phyloP scores from a whole-genome alignment of 805 yeast species.

The Komagataella phaffii region DNA sequence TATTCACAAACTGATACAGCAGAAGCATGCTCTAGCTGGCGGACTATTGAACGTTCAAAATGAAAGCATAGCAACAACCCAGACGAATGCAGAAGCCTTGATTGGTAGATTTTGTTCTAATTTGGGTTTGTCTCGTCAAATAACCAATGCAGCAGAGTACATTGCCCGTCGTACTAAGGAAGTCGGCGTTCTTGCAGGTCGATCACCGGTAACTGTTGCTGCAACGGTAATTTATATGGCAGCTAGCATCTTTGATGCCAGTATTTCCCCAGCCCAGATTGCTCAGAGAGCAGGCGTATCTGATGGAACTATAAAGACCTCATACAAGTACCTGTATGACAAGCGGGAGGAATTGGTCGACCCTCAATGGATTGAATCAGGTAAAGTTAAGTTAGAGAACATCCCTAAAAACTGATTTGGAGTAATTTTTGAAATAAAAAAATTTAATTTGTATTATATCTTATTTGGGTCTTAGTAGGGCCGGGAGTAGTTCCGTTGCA shows the following conservation, averaged over 20 bases:
- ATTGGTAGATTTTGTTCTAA: slow-evolving; percentile 95
- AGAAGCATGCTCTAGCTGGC: slow-evolving; percentile 34
- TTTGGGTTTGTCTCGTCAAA: slow-evolving; percentile 71
- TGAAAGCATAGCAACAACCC: slow-evolving; percentile 54
- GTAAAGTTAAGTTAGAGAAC: slow-evolving; percentile 42
- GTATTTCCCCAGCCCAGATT: slow-evolving; percentile 63
- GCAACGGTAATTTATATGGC: slow-evolving; percentile 96
- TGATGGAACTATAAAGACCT: slow-evolving; percentile 92
- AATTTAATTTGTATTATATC: neutral
- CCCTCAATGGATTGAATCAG: slow-evolving; percentile 60
- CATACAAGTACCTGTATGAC: slow-evolving; percentile 71
- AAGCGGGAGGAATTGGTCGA: slow-evolving; percentile 64
- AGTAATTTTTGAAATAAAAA: neutral
- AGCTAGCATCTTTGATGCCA: slow-evolving; percentile 72
- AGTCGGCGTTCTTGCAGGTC: slow-evolving; percentile 87
- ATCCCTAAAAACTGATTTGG: slow-evolving; percentile 2
- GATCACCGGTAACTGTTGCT: slow-evolving; percentile 94
- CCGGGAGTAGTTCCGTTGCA: neutral
- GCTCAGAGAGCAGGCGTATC: slow-evolving; percentile 92
- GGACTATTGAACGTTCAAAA: slow-evolving; percentile 29
- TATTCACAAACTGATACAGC: slow-evolving; percentile 47
- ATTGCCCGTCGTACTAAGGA: slow-evolving; percentile 85
- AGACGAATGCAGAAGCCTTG: slow-evolving; percentile 86
- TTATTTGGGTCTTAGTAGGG: neutral
- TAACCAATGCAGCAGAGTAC: slow-evolving; percentile 85